Evolutionary conservation across 2,329 filamentous ascomycete genomes (phyloP), one percentile per base, ranked within the genome.

Genomic region (Aspergillus hortae): DNA sequence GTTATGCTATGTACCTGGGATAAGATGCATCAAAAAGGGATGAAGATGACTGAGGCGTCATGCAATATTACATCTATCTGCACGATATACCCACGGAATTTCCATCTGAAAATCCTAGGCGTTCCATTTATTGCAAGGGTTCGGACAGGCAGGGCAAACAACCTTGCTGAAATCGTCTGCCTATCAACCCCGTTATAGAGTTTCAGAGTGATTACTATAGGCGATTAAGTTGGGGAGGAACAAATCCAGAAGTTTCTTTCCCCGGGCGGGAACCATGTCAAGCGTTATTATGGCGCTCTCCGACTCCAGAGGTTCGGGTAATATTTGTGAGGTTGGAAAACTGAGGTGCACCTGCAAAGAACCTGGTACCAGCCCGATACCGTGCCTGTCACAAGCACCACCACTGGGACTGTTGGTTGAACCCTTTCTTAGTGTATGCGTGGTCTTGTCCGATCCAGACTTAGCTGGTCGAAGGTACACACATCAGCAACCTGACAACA

Each of bases 271-370:
- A 48, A 42, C 23, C 23, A 42, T 23, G 46, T 42, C 46, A 48
- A 48, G 35, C 14, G n/a, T 48, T 17, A 45, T 38, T 30, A 30
- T 30, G 48, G 48, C 32, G 41, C 48, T 40, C 30, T 32, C 41
- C 30, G 30, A 38, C 41, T 44, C 41, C 47, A 49, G 14, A 50
- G 35, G n/a, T 36, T 50, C 42, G 48, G 48, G 32, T 50, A 46
- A 42, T 42, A 17, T 19, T 42, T 7, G 17, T 42, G 11, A 42
- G 17, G 40, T 25, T 19, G 11, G 15, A 19, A 42, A 19, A 2
- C n/a, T n/a, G n/a, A n/a, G n/a, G n/a, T 19, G 19, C 19, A 19
- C 19, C 19, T 19, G 19, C 3, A 19, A 23, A 12, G 11, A 42
- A 19, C 35, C 14, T 11, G 35, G 12, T 38, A 21, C 14, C 19